Percentiles rank a stretch among this genome's conserved stretches.
Conservation (phyloP, 2,329 filamentous ascomycete species). For the Cytospora chrysosperma region DNA sequence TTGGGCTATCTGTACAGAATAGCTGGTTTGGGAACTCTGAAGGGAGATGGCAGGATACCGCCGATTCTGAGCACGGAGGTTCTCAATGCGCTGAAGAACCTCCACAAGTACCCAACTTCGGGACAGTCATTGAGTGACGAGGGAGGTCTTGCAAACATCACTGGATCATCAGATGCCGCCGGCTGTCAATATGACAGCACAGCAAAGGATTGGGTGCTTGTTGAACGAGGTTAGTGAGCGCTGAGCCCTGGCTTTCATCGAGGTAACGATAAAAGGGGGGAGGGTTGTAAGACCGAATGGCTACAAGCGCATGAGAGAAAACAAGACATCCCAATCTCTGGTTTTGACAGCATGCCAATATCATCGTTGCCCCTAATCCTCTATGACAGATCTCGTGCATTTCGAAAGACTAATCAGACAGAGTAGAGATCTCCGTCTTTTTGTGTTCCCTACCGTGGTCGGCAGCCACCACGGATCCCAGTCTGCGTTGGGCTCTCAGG, state of each 20-base stretch:
- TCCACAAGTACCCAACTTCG: conserved; percentile 47
- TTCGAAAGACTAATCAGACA: not conserved
- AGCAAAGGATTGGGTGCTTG: not conserved
- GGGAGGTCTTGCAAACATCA: not conserved
- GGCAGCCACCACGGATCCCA: not conserved
- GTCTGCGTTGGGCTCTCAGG: not conserved
- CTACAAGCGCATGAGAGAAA: not conserved
- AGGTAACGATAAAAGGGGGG: not conserved
- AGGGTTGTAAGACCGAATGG: not conserved
- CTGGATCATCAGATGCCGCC: not conserved
- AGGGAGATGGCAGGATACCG: conserved; percentile 47
- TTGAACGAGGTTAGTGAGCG: not conserved
- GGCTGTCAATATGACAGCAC: not conserved
- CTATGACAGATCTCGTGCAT: not conserved
- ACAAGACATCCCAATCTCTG: not conserved
- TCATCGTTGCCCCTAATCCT: not conserved
- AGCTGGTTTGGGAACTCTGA: conserved; percentile 48
- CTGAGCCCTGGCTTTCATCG: not conserved
- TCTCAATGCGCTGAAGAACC: conserved; percentile 47
- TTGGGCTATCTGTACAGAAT: conserved; percentile 46
- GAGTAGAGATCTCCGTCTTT: not conserved
- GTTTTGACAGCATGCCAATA: not conserved
- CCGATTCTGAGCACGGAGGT: conserved; percentile 44
- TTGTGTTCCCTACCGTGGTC: not conserved
- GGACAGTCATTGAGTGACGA: conserved; percentile 20